Base-by-base conservation (phyloP, 1,284 basidiomycete species). In the Sporisorium exsertum region DNA sequence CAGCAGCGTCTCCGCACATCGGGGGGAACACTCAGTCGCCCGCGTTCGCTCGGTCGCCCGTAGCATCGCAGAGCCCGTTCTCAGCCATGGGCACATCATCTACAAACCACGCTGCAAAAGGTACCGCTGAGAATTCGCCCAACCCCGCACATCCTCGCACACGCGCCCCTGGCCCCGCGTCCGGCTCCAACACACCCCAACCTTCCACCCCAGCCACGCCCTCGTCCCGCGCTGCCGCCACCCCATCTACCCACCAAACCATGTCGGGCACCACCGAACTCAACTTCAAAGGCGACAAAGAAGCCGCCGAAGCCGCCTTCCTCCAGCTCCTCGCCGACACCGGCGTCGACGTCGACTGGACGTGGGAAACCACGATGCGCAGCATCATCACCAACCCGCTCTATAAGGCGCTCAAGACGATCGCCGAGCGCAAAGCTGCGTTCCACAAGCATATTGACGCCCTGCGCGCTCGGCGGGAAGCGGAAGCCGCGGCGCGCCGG, bases 351-450 rank as follows among this genome's bases (percentile, higher is more conserved):
- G 91, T 92, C 52, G 91, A 89, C 76, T 97, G 94, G 93, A 95
- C 94, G 22, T 99, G 97, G 97, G 97, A 99, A 86, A 91, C 94
- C 87, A 95, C 95, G 52, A 97, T 99, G 93, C 90, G 96, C 81
- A 92, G 93, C 79, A 94, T 97, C 86, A 95, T 99, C 87, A 97
- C 95, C 78, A 96, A 99, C 87, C 95, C 97, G 42, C 87, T 97
- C 76, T 99, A 97, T 88, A 97, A 95, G 87, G 92, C 94, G 54
- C 88, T 99, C 69, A 94, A 93, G 84, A 94, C 93, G 50, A 88
- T 98, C 56, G 93, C 94, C 4, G 94, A 99, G 87, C 95, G 96
- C 88, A 98, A 97, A 87, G 88, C 91, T 51, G 91, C 92, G 52
- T 99, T 86, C 64, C 78, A 83, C 66, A 84, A 84, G 68, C 86